Base-by-base conservation (phyloP, 2,329 filamentous ascomycete species). In the Metarhizium sp. region DNA sequence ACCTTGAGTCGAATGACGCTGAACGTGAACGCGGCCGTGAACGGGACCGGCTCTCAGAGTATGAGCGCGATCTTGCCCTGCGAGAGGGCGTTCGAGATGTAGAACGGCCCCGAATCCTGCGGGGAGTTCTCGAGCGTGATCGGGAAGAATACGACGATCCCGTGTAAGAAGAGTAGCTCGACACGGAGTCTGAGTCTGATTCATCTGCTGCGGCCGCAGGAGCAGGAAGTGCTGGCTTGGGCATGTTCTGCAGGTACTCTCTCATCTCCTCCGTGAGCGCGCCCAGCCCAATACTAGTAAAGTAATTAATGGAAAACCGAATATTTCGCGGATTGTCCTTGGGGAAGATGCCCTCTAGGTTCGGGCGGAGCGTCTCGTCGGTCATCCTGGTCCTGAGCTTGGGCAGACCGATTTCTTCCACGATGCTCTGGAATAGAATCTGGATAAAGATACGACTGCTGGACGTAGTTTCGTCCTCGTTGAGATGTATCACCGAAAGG, bases 361-460 rank as follows among this genome's bases (percentile, higher is more conserved):
- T 88, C 51, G 90, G 84, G 58, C 86, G 85, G 43, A 97, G 77
- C 51, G 84, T 80, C 47, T 94, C 88, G 62, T 95, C 91, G 61
- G 79, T 83, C 72, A 96, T 79, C 18, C 88, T 83, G 49, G 85
- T 81, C 62, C 87, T 85, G 53, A 99, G 74, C 65, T 87, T 89
- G 50, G 85, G 78, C 78, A 96, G 85, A 56, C 94, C 92, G 57
- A 96, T 80, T 58, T 90, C 88, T 71, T 96, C 90, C 4, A 86
- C 81, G 29, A 97, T 81, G 65, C 96, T 91, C 69, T 97, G 91
- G 68, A 99, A 95, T 13, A 99, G 75, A 56, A 97, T 97, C 76
- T 96, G 97, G 78, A 99, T 88, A 68, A 97, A 99, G 70, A 99
- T 97, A 76, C 94, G 90, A 62, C 90, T 95, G 59, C 90, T 94